phyloP scores from a whole-genome alignment of 2,329 filamentous ascomycete genomes.

The Blastomyces emzantsi region DNA sequence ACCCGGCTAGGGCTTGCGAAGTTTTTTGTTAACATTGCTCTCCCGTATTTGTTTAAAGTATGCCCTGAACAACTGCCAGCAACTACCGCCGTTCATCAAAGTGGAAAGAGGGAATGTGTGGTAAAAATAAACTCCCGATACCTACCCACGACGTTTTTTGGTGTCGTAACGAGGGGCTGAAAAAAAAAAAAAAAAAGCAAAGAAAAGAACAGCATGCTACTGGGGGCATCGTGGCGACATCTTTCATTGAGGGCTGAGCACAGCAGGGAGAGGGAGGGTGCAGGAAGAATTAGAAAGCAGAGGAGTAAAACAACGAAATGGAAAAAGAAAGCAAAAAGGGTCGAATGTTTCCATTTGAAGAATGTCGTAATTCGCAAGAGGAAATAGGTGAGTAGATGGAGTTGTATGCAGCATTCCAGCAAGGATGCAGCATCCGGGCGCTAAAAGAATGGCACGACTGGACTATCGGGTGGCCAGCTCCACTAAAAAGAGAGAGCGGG shows the following conservation, averaged over 20 bases:
- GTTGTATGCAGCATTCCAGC: background rate
- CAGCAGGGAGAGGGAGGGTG: background rate
- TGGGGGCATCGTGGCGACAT: background rate
- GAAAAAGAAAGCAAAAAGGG: background rate
- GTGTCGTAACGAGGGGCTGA: constrained; percentile 1
- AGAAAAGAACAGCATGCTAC: background rate
- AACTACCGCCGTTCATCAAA: too few species aligned
- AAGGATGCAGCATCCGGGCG: constrained; percentile 2
- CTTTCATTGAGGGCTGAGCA: background rate
- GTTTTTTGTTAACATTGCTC: background rate
- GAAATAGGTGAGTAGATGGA: background rate
- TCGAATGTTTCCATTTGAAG: background rate
- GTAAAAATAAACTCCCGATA: background rate
- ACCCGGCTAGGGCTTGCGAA: background rate
- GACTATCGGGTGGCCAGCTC: background rate
- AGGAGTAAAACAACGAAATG: background rate
- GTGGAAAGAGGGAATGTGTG: background rate
- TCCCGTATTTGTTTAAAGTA: background rate
- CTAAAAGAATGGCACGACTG: background rate
- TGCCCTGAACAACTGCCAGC: background rate
- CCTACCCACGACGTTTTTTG: background rate
- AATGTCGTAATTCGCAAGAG: background rate
- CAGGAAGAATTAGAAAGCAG: background rate
- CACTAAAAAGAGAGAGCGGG: background rate
- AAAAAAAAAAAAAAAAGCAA: constrained; percentile 2